phyloP scores from a whole-genome alignment of 768 basidiomycete genomes.

The Hericium erinaceus region DNA sequence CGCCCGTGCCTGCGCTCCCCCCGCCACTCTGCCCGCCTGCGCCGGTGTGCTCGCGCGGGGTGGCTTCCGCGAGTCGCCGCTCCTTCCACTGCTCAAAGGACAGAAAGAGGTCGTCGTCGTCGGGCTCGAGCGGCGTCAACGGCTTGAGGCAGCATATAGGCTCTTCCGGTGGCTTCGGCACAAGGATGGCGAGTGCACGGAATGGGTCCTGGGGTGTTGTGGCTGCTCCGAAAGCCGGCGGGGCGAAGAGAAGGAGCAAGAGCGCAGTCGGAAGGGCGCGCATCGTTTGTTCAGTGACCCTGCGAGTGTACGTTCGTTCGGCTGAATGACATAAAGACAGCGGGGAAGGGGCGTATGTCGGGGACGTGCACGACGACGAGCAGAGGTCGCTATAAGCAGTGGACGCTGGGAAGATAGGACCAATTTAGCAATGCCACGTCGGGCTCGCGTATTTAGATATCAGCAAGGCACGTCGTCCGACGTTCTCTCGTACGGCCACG shows the following conservation, averaged over 20 bases:
- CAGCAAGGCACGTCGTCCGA: too few species aligned
- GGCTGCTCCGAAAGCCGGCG: slow-evolving; percentile 27
- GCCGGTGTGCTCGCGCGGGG: slow-evolving; percentile 15
- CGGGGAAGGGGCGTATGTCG: too few species aligned
- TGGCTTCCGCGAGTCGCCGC: slow-evolving; percentile 40
- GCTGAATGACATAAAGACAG: too few species aligned
- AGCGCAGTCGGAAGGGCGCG: background rate
- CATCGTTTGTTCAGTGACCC: too few species aligned
- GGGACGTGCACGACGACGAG: too few species aligned
- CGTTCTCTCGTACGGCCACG: too few species aligned
- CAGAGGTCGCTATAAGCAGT: too few species aligned
- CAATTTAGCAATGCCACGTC: too few species aligned
- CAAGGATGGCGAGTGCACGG: slow-evolving; percentile 40
- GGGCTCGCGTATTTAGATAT: too few species aligned
- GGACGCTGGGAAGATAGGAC: too few species aligned
- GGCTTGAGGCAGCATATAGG: slow-evolving; percentile 67
- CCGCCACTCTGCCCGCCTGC: background rate
- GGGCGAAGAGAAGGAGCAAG: slow-evolving; percentile 7
- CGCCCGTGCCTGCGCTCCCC: background rate
- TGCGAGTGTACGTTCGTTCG: too few species aligned
- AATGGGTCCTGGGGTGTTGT: slow-evolving; percentile 50
- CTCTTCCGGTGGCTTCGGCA: slow-evolving; percentile 40
- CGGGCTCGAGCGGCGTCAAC: slow-evolving; percentile 27
- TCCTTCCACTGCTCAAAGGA: slow-evolving; percentile 89
- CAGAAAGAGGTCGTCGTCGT: slow-evolving; percentile 57